These are phyloP conservation scores for Lachancea cidri DNA, from an alignment of 805 yeast genomes.

Conservation along the genomic window DNA sequence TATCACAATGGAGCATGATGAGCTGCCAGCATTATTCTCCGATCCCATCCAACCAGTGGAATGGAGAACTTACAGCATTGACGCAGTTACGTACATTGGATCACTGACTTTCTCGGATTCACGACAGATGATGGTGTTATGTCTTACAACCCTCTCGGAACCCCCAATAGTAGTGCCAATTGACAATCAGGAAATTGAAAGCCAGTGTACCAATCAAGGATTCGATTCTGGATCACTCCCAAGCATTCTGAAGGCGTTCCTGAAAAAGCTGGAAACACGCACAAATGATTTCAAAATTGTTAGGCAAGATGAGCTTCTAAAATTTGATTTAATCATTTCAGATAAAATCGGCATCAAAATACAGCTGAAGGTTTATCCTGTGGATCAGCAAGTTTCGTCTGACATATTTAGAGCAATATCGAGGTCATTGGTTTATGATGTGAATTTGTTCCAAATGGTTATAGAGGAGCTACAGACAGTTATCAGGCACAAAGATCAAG, in stretches of 20 bases:
- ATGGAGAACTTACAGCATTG: not conserved
- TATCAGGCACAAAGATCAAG: slow-evolving; percentile 25
- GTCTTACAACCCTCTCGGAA: not conserved
- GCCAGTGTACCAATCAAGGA: slow-evolving; percentile 6
- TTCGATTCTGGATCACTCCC: not conserved
- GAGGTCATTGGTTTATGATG: not conserved
- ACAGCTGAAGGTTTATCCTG: not conserved
- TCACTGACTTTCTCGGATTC: not conserved
- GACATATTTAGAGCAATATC: slow-evolving; percentile 1
- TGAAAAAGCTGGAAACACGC: not conserved
- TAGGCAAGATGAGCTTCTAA: not conserved
- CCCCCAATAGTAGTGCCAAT: slow-evolving; percentile 2
- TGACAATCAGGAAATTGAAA: slow-evolving; percentile 3
- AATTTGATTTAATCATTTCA: not conserved
- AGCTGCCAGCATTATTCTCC: not conserved
- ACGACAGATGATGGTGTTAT: not conserved
- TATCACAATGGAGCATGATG: not conserved
- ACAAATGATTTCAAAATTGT: slow-evolving; percentile 1
- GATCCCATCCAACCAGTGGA: not conserved
- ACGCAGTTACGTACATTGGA: not conserved
- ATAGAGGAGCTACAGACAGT: slow-evolving; percentile 16
- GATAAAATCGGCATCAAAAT: slow-evolving; percentile 1
- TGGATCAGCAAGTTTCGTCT: not conserved
- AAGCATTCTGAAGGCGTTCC: not conserved
- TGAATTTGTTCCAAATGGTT: slow-evolving; percentile 8